Evolutionary conservation across 768 basidiomycete genomes (phyloP).

Genomic region (Suillus decipiens): DNA sequence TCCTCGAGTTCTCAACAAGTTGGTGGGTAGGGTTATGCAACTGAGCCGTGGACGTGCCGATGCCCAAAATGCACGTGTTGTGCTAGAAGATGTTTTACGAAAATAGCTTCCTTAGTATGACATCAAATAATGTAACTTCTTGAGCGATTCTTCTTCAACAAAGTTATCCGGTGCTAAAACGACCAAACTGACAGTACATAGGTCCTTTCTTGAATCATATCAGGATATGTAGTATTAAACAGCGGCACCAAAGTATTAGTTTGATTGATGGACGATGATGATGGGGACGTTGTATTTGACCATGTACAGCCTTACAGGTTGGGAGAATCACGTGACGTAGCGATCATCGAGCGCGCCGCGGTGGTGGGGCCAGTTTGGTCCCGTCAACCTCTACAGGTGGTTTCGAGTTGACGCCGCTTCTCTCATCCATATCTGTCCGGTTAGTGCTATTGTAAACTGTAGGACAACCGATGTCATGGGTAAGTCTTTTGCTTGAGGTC

Average conservation of each 20-base stretch:
- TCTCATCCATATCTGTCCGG: background rate
- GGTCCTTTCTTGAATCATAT: background rate
- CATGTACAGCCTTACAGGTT: too few relatives aligned
- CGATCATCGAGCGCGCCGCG: background rate
- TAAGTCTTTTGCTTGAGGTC: background rate
- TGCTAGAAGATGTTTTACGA: conserved; percentile 49
- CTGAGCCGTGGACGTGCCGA: conserved; percentile 77
- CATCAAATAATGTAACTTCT: background rate
- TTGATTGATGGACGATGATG: background rate
- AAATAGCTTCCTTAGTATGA: background rate
- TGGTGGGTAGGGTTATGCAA: conserved; percentile 88
- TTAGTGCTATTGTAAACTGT: background rate
- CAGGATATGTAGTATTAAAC: background rate
- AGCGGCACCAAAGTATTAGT: background rate
- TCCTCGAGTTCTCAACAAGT: conserved; percentile 66
- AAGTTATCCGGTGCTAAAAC: background rate
- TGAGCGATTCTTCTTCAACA: background rate
- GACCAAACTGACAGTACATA: background rate
- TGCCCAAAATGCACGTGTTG: conserved; percentile 55
- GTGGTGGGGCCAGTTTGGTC: background rate
- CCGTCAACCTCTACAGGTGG: background rate
- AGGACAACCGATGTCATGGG: conserved; percentile 1
- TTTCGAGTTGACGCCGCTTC: background rate
- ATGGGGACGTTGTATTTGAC: too few relatives aligned
- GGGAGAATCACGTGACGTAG: background rate